Conservation (phyloP, 2,329 filamentous ascomycete genomes). For the Colletotrichum higginsianum region DNA sequence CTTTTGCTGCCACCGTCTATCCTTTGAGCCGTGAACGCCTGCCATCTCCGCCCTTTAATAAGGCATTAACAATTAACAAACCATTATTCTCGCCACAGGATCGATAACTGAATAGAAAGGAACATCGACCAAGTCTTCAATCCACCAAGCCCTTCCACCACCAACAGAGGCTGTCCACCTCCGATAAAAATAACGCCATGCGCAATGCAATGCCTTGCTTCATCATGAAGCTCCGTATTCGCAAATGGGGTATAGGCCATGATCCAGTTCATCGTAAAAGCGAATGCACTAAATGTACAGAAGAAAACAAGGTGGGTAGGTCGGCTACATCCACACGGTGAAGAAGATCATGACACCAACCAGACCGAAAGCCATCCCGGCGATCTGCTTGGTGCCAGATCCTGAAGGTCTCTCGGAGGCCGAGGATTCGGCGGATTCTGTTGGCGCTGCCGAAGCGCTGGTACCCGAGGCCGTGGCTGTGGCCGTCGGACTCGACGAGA, state of each 20-base stretch:
- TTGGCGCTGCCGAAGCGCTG: slow-evolving; percentile 45
- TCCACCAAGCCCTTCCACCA: background rate
- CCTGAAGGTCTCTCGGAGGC: slow-evolving; percentile 51
- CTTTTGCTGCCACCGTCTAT: background rate
- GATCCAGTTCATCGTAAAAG: slow-evolving; percentile 29
- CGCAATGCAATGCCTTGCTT: slow-evolving; percentile 25
- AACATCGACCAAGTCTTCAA: background rate
- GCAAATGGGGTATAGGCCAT: slow-evolving; percentile 36
- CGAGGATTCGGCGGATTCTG: slow-evolving; percentile 51
- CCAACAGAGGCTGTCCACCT: background rate
- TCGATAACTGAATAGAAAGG: background rate
- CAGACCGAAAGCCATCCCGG: slow-evolving; percentile 65
- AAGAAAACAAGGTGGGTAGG: slow-evolving; percentile 10
- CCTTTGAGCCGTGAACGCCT: background rate
- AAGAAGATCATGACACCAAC: slow-evolving; percentile 68
- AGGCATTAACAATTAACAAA: slow-evolving; percentile 23
- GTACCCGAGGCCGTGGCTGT: slow-evolving; percentile 33
- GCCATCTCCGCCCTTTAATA: background rate
- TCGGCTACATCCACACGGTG: slow-evolving; percentile 62
- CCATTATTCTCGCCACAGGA: background rate
- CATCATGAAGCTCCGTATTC: slow-evolving; percentile 21
- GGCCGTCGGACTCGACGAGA: slow-evolving; percentile 42
- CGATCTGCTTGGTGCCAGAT: slow-evolving; percentile 62
- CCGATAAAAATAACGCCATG: slow-evolving; percentile 19
- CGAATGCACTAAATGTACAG: slow-evolving; percentile 32